Percentiles rank a stretch among this genome's conserved stretches.
phyloP scores from a whole-genome alignment of 768 basidiomycete species.

The Mycena albidolilacea region DNA sequence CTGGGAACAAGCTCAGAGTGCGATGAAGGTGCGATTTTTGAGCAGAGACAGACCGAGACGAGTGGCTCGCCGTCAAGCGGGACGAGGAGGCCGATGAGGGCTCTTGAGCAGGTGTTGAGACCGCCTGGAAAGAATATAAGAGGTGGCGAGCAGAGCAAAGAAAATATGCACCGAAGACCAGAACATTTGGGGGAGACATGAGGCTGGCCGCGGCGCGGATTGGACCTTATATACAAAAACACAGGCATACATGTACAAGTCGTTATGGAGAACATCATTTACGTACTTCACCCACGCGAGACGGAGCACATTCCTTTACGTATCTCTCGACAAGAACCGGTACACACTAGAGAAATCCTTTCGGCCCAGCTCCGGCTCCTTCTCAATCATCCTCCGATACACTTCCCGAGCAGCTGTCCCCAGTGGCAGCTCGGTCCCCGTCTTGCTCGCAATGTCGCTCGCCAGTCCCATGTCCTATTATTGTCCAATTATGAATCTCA shows the following conservation, averaged over 20 bases:
- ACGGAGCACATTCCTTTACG: neutral
- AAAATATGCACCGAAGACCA: conserved; percentile 76
- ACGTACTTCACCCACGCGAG: too few relatives aligned
- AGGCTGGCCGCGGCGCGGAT: neutral
- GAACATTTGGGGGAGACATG: conserved; percentile 65
- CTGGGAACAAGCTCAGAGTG: conserved; percentile 53
- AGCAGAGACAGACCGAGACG: conserved; percentile 71
- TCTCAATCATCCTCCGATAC: conserved; percentile 69
- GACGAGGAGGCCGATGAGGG: conserved; percentile 77
- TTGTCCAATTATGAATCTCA: neutral
- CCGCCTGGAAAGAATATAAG: conserved; percentile 68
- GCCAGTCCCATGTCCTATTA: conserved; percentile 89
- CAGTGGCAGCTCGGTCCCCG: conserved; percentile 71
- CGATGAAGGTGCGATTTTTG: conserved; percentile 17
- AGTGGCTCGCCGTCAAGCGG: conserved; percentile 77
- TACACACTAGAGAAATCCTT: conserved; percentile 92
- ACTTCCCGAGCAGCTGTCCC: conserved; percentile 75
- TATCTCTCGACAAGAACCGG: conserved; percentile 59
- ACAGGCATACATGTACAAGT: neutral
- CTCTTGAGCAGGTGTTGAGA: conserved; percentile 83
- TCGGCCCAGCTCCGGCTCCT: conserved; percentile 70
- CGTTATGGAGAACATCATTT: too few relatives aligned
- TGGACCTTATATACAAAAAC: conserved; percentile 3
- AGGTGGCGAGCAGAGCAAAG: conserved; percentile 13
- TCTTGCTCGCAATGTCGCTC: conserved; percentile 67